Conservation (phyloP, 345 rosid species). For the Luvunga scandens region DNA sequence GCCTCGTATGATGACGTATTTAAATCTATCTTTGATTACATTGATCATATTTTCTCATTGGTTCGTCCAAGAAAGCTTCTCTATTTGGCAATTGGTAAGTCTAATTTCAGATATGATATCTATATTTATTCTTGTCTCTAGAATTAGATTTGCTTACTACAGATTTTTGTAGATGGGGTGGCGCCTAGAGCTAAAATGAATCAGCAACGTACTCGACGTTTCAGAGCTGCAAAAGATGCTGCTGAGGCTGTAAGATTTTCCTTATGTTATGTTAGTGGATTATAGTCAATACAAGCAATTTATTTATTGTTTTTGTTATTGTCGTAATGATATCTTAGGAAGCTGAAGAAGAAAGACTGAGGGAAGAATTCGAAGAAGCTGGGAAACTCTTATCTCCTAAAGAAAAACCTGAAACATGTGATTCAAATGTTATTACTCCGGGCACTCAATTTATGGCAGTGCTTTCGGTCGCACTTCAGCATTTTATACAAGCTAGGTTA, state of each 20-base stretch:
- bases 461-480: slow-evolving; percentile 88
- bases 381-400: slow-evolving; percentile 53
- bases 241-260: slow-evolving; percentile 72
- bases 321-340: slow-evolving; percentile 39
- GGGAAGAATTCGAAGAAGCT: slow-evolving; percentile 72
- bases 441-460: slow-evolving; percentile 94
- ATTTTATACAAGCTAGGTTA: slow-evolving; percentile 81
- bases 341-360: slow-evolving; percentile 92
- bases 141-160: slow-evolving; percentile 8
- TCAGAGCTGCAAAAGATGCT: slow-evolving; percentile 96
- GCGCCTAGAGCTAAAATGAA: slow-evolving; percentile 99
- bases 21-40: slow-evolving; percentile 79
- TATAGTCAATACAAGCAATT: background rate
- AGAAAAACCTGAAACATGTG: slow-evolving; percentile 79
- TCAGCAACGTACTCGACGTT: slow-evolving; percentile 94
- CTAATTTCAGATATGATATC: slow-evolving; percentile 8
- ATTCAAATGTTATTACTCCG: slow-evolving; percentile 97
- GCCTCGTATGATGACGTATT: slow-evolving; percentile 91
- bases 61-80: slow-evolving; percentile 98
- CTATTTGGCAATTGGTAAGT: slow-evolving; percentile 89
- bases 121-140: background rate
- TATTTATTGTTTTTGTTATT: slow-evolving; percentile 9
- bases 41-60: slow-evolving; percentile 80
- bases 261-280: slow-evolving; percentile 5
- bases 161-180: slow-evolving; percentile 74